These are phyloP conservation scores for Pestalotiopsis sp. DNA, from an alignment of 2,329 filamentous ascomycete genomes.

Conservation along the genomic window DNA sequence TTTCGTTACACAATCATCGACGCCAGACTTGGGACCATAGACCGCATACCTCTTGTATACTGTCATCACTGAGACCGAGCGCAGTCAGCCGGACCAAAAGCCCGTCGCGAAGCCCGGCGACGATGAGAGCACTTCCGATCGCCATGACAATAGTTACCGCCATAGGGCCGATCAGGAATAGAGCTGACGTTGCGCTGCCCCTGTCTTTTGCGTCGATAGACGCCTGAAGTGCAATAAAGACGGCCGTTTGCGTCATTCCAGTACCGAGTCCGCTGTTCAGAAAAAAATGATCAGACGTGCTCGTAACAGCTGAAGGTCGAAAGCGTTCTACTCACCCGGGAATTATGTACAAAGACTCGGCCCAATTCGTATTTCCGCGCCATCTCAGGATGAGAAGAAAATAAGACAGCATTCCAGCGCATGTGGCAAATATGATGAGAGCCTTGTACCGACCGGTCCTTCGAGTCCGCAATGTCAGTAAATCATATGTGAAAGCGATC, in stretches of 20 bases:
- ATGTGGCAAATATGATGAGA: constrained; percentile 52
- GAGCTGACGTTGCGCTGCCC: constrained; percentile 50
- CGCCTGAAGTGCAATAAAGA: constrained; percentile 53
- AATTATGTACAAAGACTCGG: constrained; percentile 47
- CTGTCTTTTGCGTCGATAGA: constrained; percentile 46
- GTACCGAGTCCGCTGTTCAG: constrained; percentile 50
- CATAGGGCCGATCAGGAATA: constrained; percentile 48
- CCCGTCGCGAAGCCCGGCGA: constrained; percentile 29
- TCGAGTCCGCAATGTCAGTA: not conserved
- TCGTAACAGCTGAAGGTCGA: no score
- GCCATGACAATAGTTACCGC: constrained; percentile 34
- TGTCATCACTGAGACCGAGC: constrained; percentile 25
- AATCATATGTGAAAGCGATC: not conserved
- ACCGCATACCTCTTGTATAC: constrained; percentile 25
- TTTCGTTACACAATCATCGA: not conserved
- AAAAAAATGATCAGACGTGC: constrained; percentile 9
- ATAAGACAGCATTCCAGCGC: constrained; percentile 54
- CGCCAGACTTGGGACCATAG: no score
- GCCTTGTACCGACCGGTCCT: constrained; percentile 63
- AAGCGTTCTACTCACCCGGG: constrained; percentile 2
- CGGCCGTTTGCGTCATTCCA: constrained; percentile 46
- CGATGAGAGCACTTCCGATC: constrained; percentile 26
- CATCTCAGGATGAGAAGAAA: constrained; percentile 57
- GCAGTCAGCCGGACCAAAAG: constrained; percentile 25
- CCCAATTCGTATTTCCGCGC: constrained; percentile 59